phyloP scores from a whole-genome alignment of 305 asterid genomes.

The Lippia alba region DNA sequence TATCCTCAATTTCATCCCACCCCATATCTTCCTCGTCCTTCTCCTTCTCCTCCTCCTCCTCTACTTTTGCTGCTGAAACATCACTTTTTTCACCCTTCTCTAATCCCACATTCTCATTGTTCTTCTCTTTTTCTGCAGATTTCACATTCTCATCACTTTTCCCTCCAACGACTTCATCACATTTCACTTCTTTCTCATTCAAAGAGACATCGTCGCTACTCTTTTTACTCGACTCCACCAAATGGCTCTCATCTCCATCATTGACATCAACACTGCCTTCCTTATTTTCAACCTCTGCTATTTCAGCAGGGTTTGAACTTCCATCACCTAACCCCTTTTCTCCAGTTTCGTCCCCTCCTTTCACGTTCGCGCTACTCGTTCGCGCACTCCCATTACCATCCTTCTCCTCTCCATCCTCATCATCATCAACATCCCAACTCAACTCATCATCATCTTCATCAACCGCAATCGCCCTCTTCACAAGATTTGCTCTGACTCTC shows the following conservation, averaged over 20 bases:
- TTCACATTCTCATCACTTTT: slow-evolving; percentile 38
- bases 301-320: neutral
- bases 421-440: slow-evolving; percentile 82
- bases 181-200: slow-evolving; percentile 35
- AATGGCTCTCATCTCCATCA: slow-evolving; percentile 35
- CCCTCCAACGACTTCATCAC: slow-evolving; percentile 32
- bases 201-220: slow-evolving; percentile 4
- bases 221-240: neutral
- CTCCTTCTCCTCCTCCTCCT: slow-evolving; percentile 39
- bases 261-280: slow-evolving; percentile 23
- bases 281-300: slow-evolving; percentile 12
- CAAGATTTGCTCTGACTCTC: slow-evolving; percentile 72
- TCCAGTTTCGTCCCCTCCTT: slow-evolving; percentile 37
- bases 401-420: slow-evolving; percentile 44
- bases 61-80: slow-evolving; percentile 38
- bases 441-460: slow-evolving; percentile 80
- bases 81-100: slow-evolving; percentile 47
- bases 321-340: slow-evolving; percentile 26
- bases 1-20: slow-evolving; percentile 93
- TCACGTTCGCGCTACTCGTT: slow-evolving; percentile 26
- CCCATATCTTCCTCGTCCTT: slow-evolving; percentile 80
- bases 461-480: slow-evolving; percentile 68
- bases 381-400: slow-evolving; percentile 35
- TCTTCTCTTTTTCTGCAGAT: slow-evolving; percentile 33
- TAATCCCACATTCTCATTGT: slow-evolving; percentile 37